Evolutionary conservation across 108 stramenopile genomes (phyloP).

Genomic region (Pseudonitzschia pungens): DNA sequence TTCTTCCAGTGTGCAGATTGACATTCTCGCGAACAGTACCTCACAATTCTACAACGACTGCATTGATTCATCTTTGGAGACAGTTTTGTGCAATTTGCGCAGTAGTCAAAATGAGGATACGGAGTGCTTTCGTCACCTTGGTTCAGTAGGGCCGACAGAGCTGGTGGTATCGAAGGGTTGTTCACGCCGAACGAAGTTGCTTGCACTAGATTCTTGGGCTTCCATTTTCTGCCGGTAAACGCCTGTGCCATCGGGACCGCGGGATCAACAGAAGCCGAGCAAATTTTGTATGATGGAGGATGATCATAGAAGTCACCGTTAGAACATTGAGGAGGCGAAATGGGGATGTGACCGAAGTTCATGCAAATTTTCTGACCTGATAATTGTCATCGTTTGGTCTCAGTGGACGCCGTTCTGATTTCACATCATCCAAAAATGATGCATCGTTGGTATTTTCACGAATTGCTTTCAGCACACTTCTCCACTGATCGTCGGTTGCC

Average conservation of each 20-base stretch:
- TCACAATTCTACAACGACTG: constrained; percentile 22
- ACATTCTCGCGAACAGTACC: constrained; percentile 27
- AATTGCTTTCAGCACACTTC: constrained; percentile 12
- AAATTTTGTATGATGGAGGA: neutral
- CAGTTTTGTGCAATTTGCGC: constrained; percentile 24
- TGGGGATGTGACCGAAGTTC: neutral
- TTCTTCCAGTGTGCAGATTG: constrained; percentile 33
- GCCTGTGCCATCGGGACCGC: neutral
- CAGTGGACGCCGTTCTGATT: constrained; percentile 16
- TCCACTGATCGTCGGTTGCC: constrained; percentile 26
- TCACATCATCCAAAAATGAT: constrained; percentile 1
- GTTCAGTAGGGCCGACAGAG: constrained; percentile 8
- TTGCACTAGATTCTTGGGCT: neutral
- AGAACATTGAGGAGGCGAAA: neutral
- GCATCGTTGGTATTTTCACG: neutral
- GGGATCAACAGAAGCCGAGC: neutral
- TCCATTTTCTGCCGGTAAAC: constrained; percentile 23
- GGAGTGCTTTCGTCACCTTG: constrained; percentile 10
- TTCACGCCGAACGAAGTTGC: too few species aligned
- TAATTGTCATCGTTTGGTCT: constrained; percentile 38
- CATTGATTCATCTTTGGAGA: neutral
- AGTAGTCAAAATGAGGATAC: constrained; percentile 24
- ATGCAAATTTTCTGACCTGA: neutral
- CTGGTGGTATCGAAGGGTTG: neutral
- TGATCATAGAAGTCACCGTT: neutral